Conservation (phyloP, 805 yeast species). For the Candida insectalens region DNA sequence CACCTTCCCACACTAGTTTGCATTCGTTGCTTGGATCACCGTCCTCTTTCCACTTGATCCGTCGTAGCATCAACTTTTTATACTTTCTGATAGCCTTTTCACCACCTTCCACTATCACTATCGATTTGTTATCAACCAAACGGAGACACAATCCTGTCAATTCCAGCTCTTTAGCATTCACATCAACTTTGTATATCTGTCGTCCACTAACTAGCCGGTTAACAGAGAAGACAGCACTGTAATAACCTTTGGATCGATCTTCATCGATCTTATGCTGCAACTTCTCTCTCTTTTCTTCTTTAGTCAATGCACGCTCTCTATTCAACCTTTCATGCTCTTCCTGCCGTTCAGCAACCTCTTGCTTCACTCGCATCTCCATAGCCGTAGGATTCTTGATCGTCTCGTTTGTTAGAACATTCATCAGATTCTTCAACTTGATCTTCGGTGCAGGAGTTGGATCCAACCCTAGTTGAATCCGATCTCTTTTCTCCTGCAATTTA, state of each 20-base stretch:
- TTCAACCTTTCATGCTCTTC: conserved; percentile 52
- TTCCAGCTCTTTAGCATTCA: conserved; percentile 65
- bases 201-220: conserved; percentile 48
- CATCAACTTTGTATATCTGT: conserved; percentile 65
- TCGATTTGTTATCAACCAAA: conserved; percentile 33
- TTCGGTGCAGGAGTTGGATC: conserved; percentile 88
- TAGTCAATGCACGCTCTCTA: conserved; percentile 47
- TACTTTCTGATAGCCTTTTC: conserved; percentile 51
- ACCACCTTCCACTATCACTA: conserved; percentile 73
- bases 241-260: conserved; percentile 41
- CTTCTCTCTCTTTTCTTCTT: conserved; percentile 49
- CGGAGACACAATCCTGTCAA: conserved; percentile 55
- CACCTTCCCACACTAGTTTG: conserved; percentile 63
- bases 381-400: conserved; percentile 85
- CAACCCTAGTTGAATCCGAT: conserved; percentile 67
- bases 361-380: conserved; percentile 62
- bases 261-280: conserved; percentile 31
- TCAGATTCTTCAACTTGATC: conserved; percentile 72
- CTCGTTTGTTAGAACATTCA: conserved; percentile 78
- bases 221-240: conserved; percentile 50
- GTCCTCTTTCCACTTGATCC: conserved; percentile 64
- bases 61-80: conserved; percentile 44
- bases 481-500: conserved; percentile 61
- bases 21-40: conserved; percentile 36
- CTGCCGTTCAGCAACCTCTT: conserved; percentile 57